Percentiles rank a stretch among this genome's conserved stretches.
These are phyloP conservation scores for Coemansia reversa DNA, from an alignment of 192 early-diverging fungal species.

Conservation along the genomic window DNA sequence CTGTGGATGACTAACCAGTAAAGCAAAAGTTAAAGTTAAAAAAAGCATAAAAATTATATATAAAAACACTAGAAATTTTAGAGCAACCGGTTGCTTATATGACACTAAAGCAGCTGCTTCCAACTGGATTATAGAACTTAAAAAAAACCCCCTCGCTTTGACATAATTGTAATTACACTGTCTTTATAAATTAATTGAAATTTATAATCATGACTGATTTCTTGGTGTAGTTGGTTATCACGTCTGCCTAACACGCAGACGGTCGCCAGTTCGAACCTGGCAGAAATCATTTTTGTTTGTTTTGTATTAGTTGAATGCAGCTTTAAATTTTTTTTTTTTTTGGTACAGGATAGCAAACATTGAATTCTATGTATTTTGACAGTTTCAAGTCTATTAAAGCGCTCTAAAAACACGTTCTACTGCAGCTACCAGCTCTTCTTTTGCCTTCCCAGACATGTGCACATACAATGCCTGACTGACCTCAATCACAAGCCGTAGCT, in stretches of 20 bases:
- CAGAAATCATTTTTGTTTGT: constrained; percentile 27
- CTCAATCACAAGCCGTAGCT: constrained; percentile 21
- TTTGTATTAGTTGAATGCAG: neutral
- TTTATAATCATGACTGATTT: constrained; percentile 8
- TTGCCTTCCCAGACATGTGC: neutral
- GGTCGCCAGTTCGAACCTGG: constrained; percentile 56
- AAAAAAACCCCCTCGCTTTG: no score
- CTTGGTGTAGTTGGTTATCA: constrained; percentile 54
- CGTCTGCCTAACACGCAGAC: constrained; percentile 50
- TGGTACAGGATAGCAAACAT: no score
- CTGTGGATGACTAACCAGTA: no score
- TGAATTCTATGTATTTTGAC: no score
- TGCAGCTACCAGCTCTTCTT: neutral
- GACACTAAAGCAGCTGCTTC: no score
- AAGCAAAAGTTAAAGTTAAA: no score
- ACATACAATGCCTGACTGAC: constrained; percentile 20
- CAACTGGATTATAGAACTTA: no score
- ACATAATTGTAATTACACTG: no score
- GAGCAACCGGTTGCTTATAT: no score
- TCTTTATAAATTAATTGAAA: no score
- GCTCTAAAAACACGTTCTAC: neutral
- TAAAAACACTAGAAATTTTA: no score
- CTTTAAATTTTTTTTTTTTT: constrained; percentile 14
- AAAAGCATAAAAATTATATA: no score
- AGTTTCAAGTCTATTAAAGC: constrained; percentile 5